Evolutionary conservation across 768 basidiomycete genomes (phyloP), one percentile per base, ranked within the genome.

Genomic region (Melanogaster broomeanus): DNA sequence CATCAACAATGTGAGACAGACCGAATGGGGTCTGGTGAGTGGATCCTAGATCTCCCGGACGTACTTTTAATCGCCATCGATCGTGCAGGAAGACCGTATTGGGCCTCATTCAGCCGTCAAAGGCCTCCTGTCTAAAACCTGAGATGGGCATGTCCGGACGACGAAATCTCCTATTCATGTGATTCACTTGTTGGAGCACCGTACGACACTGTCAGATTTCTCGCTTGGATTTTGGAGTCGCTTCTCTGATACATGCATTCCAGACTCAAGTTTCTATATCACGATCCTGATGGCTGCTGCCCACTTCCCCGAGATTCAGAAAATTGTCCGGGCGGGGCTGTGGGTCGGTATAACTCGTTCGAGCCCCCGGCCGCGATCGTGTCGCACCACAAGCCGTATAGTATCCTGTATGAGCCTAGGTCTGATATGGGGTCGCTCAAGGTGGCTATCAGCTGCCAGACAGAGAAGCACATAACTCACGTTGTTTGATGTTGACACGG

Each of bases 111-210:
- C 76, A 15, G 82, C 83, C 52, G 78, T 74, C 2, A 75, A 74
- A 58, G 78, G 79, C 54, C 72, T 83, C 27, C 61, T 82, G 7
- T 75, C 79, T 49, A 72, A 73, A n/a, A 11, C 78, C 42, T 15
- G 55, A 60, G 0, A 75, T 78, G 49, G 73, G 78, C 22, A 69
- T 83, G 4, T 72, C 77, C 6, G n/a, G 74, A 79, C 47, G 63
- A 74, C 45, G 81, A 84, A 55, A 72, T 74, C 0, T 75, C 81
- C 0, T 84, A 83, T 61, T 71, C 83, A 12, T 77, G 77, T 1
- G 82, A 81, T 1, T 75, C 76, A 22, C 77, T 84, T 69, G 81
- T 82, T 52, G 82, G 81, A 28, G 81, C 82, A n/a, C 81, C 81
- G 1, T 75, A 76, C 0, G 81, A 82, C 53, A 83, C 82, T 21